A percentile compares a stretch with the other conserved stretches of the same genome.
Conservation (phyloP, 2,329 filamentous ascomycete genomes). For the Fusarium lateritium region DNA sequence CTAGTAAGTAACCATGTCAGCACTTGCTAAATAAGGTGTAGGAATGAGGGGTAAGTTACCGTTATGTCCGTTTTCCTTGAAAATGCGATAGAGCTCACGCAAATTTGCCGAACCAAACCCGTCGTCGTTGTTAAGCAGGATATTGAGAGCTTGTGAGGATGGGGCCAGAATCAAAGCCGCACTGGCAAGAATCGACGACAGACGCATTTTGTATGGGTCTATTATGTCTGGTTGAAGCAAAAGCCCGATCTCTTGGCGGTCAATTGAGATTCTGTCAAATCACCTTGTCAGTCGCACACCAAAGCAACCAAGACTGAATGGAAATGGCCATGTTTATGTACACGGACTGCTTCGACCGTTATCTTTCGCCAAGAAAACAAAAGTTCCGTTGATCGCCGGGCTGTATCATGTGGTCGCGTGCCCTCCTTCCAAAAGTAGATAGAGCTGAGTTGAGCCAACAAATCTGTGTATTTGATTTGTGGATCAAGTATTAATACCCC, state of each 20-base stretch:
- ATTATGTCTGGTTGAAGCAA: not conserved
- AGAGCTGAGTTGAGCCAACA: conserved; percentile 2
- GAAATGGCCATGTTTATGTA: conserved; percentile 23
- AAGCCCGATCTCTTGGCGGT: not conserved
- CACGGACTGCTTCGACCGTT: conserved; percentile 19
- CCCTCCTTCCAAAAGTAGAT: conserved; percentile 34
- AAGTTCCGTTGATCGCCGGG: conserved; percentile 22
- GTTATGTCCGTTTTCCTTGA: conserved; percentile 50
- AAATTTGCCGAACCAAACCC: conserved; percentile 52
- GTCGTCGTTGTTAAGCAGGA: conserved; percentile 52
- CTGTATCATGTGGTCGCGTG: conserved; percentile 18
- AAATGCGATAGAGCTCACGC: conserved; percentile 50
- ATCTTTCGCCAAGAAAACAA: conserved; percentile 33
- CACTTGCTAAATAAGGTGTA: rapidly evolving
- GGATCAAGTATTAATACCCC: not conserved
- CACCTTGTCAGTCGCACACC: not conserved
- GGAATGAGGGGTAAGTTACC: conserved; percentile 16
- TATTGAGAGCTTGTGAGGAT: conserved; percentile 46
- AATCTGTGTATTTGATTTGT: not conserved
- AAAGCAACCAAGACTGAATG: not conserved
- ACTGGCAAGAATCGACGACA: conserved; percentile 36
- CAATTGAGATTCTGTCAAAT: not conserved
- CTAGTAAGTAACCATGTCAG: conserved; percentile 4
- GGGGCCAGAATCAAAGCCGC: conserved; percentile 38
- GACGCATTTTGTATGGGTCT: conserved; percentile 38